Base-by-base conservation (phyloP, 2,329 filamentous ascomycete genomes). In the Chaetomium sp. region DNA sequence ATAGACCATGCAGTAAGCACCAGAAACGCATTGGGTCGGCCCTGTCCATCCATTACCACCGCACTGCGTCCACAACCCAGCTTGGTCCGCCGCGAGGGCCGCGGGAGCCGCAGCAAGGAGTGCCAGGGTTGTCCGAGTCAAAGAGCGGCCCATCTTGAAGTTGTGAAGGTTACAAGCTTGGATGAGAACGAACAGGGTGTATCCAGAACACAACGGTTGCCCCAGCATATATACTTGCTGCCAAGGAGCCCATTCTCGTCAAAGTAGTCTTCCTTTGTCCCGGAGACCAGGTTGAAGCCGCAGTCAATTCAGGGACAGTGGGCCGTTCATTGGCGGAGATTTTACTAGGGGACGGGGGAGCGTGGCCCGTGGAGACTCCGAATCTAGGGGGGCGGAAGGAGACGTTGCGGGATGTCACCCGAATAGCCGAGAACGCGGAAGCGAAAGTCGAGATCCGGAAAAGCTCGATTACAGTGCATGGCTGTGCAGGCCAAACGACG, bases 341-440 rank as follows among this genome's bases (percentile, higher is more conserved):
- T 57, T 38, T 31, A 4, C 9, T 8, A 25, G 7, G 25, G 45
- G 23, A 49, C 27, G 51, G 60, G 65, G 16, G 35, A 23, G 29
- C 25, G 27, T 57, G 38, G 50, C 55, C 56, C 56, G 65, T 64
- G 67, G 66, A 38, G 23, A 54, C 33, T 47, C 66, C 66, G 27
- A 67, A 72, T 72, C 63, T 66, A 70, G 70, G 68, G 68, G 67
- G 66, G 65, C 72, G 72, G 72, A 73, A 65, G 71, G 59, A 70
- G 66, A 51, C 10, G 33, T 23, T 67, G 70, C 70, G 70, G 70
- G 65, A 68, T 68, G 45, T 60, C 49, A 67, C 65, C 64, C 67
- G 68, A 68, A 68, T 54, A 70, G 63, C 70, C 70, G 70, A 45
- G 35, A 63, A 12, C 12, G n/a, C 38, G 31, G 57, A 58, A 45